phyloP scores from a whole-genome alignment of 2,329 filamentous ascomycete genomes.

The Cladosporium oxysporum region DNA sequence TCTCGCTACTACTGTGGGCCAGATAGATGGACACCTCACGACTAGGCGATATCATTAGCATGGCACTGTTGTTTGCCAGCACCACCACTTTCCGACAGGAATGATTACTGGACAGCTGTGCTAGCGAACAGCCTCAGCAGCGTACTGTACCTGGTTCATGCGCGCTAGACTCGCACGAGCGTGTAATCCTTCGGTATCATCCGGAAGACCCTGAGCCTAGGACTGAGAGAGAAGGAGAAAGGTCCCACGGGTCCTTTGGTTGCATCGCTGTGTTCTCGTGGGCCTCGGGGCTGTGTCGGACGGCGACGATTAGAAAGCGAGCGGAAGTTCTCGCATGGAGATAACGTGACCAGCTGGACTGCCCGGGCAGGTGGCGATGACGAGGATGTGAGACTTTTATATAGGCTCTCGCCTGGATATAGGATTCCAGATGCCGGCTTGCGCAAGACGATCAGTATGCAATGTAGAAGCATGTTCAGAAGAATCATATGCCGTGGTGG shows the following conservation, averaged over 20 bases:
- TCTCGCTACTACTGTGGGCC: background rate
- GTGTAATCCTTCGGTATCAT: conserved; percentile 10
- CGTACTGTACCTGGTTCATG: conserved; percentile 10
- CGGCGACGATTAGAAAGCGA: background rate
- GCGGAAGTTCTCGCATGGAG: background rate
- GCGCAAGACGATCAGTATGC: background rate
- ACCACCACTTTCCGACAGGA: background rate
- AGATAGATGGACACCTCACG: background rate
- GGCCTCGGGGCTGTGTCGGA: background rate
- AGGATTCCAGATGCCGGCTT: background rate
- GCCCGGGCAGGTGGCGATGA: background rate
- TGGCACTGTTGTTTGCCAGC: background rate
- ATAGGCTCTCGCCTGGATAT: background rate
- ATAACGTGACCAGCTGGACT: background rate
- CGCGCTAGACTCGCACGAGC: conserved; percentile 3
- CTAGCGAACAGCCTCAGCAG: background rate
- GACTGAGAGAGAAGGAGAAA: background rate
- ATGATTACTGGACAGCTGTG: background rate
- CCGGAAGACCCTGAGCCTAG: conserved; percentile 6
- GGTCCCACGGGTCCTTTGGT: background rate
- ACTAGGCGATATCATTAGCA: background rate
- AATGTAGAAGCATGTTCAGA: background rate
- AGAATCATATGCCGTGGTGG: background rate
- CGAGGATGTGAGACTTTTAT: background rate
- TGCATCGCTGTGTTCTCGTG: background rate